phyloP scores from a whole-genome alignment of 2,329 filamentous ascomycete species.

The Trichoderma polysporum region DNA sequence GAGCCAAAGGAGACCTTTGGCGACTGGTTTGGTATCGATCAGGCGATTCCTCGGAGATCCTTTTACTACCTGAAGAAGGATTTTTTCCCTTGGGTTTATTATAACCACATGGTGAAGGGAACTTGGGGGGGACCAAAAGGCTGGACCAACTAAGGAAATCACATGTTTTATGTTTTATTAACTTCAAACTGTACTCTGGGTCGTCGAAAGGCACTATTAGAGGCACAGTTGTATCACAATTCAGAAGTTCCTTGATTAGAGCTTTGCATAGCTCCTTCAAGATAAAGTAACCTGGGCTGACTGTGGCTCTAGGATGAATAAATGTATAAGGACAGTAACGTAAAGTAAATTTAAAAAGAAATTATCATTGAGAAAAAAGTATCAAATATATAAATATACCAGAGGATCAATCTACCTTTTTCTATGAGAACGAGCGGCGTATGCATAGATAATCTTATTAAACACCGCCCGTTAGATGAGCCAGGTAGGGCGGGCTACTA shows the following conservation, averaged over 20 bases:
- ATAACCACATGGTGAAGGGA: conserved; percentile 59
- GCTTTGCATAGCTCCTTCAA: background rate
- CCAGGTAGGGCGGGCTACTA: background rate
- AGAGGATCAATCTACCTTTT: background rate
- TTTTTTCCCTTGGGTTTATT: conserved; percentile 68
- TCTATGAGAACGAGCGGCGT: too few relatives aligned
- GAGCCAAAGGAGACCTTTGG: conserved; percentile 63
- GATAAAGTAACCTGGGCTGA: background rate
- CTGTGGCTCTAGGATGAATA: background rate
- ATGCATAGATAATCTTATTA: background rate
- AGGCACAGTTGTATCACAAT: background rate
- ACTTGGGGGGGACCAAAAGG: conserved; percentile 62
- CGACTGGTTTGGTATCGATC: conserved; percentile 55
- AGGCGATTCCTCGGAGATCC: conserved; percentile 52
- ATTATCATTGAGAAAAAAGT: too few relatives aligned
- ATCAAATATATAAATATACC: background rate
- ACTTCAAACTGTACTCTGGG: background rate
- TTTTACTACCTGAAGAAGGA: conserved; percentile 66
- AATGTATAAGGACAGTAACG: background rate
- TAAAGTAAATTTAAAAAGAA: background rate
- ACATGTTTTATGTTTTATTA: background rate
- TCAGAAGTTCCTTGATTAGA: background rate
- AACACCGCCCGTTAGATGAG: background rate
- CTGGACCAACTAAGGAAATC: conserved; percentile 32
- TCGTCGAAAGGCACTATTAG: background rate